phyloP scores from a whole-genome alignment of 2,329 filamentous ascomycete genomes.

The Cytospora chrysosperma region DNA sequence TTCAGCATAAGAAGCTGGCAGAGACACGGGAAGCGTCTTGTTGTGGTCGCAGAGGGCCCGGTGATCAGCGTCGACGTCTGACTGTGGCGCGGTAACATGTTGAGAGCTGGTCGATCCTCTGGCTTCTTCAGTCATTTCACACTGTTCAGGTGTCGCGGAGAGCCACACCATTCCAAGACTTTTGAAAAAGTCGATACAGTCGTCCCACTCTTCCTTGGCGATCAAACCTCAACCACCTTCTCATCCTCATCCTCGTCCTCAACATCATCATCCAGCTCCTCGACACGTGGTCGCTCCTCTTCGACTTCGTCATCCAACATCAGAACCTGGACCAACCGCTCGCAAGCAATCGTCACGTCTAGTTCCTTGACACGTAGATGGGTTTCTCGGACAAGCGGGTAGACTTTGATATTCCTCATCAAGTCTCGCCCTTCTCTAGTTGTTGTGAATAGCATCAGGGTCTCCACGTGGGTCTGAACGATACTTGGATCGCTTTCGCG shows the following conservation, averaged over 20 bases:
- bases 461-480: slow-evolving; percentile 85
- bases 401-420: slow-evolving; percentile 76
- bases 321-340: slow-evolving; percentile 84
- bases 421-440: slow-evolving; percentile 72
- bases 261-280: slow-evolving; percentile 54
- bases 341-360: slow-evolving; percentile 77
- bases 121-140: neutral
- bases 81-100: neutral
- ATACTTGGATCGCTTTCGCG: slow-evolving; percentile 76
- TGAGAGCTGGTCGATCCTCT: neutral
- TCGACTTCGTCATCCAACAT: slow-evolving; percentile 66
- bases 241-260: slow-evolving; percentile 55
- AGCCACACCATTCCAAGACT: neutral
- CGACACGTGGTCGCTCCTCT: slow-evolving; percentile 40
- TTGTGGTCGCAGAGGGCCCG: neutral
- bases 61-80: neutral
- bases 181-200: neutral
- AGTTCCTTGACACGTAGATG: slow-evolving; percentile 78
- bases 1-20: neutral
- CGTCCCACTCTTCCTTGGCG: neutral
- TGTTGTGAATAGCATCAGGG: slow-evolving; percentile 77
- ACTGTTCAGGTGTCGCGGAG: neutral
- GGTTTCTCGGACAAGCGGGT: slow-evolving; percentile 84
- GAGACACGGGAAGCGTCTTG: neutral
- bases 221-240: slow-evolving; percentile 53